These are phyloP conservation scores for Ailanthus altissimus DNA, from an alignment of 345 rosid genomes.

Conservation along the genomic window DNA sequence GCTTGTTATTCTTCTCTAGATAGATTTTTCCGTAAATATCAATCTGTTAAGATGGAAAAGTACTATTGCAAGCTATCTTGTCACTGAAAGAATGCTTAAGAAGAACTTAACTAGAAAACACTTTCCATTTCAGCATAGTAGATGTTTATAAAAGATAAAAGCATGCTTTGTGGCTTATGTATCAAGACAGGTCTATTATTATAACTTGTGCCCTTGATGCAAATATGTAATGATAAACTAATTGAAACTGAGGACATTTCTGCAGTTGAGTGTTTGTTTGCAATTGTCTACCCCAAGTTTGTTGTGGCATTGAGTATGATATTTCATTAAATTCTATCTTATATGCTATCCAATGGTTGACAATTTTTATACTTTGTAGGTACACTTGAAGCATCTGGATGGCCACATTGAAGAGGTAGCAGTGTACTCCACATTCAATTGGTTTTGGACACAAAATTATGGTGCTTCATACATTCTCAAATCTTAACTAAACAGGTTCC, in stretches of 20 bases:
- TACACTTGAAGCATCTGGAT: slow-evolving; percentile 92
- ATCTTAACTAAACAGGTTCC: slow-evolving; percentile 84
- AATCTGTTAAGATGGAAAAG: slow-evolving; percentile 3
- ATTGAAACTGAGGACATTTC: not conserved
- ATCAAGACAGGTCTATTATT: not conserved
- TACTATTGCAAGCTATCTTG: not conserved
- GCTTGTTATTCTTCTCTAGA: not conserved
- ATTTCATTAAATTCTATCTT: slow-evolving; percentile 2
- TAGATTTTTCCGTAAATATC: not conserved
- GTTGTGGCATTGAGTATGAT: not conserved
- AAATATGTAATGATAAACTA: not conserved
- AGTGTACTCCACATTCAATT: slow-evolving; percentile 15
- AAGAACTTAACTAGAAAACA: not conserved
- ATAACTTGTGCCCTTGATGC: not conserved
- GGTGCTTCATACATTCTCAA: slow-evolving; percentile 41
- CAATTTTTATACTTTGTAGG: slow-evolving; percentile 46
- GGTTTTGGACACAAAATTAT: slow-evolving; percentile 26
- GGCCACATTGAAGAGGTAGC: slow-evolving; percentile 94
- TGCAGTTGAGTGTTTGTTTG: not conserved
- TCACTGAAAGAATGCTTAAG: not conserved
- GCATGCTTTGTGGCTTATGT: not conserved
- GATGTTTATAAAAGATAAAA: not conserved
- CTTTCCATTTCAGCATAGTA: not conserved
- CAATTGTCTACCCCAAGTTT: not conserved
- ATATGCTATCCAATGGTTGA: slow-evolving; percentile 16